Evolutionary conservation across 1,139 yeast genomes (phyloP).

Genomic region (Zygosaccharomyces sapae): DNA sequence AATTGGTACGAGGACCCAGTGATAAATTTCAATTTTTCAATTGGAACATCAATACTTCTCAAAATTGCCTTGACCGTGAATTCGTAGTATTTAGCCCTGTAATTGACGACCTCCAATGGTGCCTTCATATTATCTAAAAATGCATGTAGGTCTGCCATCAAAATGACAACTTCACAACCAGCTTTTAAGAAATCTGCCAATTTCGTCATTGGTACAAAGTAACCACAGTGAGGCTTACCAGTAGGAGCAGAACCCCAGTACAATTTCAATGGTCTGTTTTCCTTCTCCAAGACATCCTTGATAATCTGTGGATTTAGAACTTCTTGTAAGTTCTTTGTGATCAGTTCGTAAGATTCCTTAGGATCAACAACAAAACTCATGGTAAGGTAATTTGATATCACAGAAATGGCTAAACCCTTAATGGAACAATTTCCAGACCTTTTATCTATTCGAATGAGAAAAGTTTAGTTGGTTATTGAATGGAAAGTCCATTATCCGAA

Average conservation of each 20-base stretch:
- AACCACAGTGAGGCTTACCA: constrained; percentile 97
- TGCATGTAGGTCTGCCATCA: constrained; percentile 96
- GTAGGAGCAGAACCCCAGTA: constrained; percentile 99
- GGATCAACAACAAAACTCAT: constrained; percentile 39
- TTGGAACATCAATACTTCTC: constrained; percentile 82
- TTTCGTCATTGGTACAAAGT: constrained; percentile 96
- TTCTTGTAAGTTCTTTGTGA: constrained; percentile 86
- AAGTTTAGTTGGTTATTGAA: too few species aligned
- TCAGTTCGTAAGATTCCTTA: constrained; percentile 66
- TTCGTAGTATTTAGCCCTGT: constrained; percentile 89
- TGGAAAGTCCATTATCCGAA: neutral
- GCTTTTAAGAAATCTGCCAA: constrained; percentile 93
- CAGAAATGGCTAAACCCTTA: neutral
- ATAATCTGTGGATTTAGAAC: constrained; percentile 85
- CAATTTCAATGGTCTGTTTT: constrained; percentile 74
- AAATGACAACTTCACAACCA: constrained; percentile 89
- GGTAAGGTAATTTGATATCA: neutral
- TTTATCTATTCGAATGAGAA: too few species aligned
- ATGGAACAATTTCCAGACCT: too few species aligned
- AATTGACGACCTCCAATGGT: constrained; percentile 82
- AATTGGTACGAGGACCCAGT: constrained; percentile 88
- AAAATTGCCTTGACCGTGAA: constrained; percentile 76
- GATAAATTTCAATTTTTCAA: constrained; percentile 77
- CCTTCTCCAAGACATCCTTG: constrained; percentile 73
- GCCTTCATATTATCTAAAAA: constrained; percentile 98